Percentiles rank a stretch among this genome's conserved stretches.
These are phyloP conservation scores for Tirmania nivea DNA, from an alignment of 495 filamentous ascomycete genomes.

Conservation along the genomic window DNA sequence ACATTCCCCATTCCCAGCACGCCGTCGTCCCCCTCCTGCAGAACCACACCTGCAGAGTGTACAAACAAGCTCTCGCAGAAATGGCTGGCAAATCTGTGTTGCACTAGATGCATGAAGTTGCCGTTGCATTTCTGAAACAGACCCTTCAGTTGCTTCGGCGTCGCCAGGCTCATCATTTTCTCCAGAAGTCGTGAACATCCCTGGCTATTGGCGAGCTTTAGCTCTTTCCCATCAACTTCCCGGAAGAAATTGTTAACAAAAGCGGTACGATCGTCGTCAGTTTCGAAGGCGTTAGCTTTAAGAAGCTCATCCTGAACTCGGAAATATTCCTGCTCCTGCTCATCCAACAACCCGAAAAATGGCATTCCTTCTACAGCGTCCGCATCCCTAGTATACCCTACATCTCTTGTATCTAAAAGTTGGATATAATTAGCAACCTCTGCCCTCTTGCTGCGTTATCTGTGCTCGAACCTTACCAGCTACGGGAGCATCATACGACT, in stretches of 20 bases:
- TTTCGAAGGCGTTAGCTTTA: conserved; percentile 64
- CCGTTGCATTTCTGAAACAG: conserved; percentile 65
- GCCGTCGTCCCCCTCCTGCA: conserved; percentile 36
- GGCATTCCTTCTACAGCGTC: conserved; percentile 25
- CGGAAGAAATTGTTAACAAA: conserved; percentile 69
- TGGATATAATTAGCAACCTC: conserved; percentile 11
- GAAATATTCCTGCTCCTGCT: conserved; percentile 88
- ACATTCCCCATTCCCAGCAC: conserved; percentile 20
- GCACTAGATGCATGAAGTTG: conserved; percentile 74
- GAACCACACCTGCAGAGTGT: conserved; percentile 54
- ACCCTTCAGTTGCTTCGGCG: conserved; percentile 56
- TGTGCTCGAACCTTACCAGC: conserved; percentile 10
- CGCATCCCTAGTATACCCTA: conserved; percentile 4
- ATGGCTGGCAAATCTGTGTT: conserved; percentile 89
- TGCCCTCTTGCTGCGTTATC: conserved; percentile 20
- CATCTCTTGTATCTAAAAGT: conserved; percentile 4
- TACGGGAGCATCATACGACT: background rate
- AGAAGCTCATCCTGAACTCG: conserved; percentile 68
- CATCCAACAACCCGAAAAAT: conserved; percentile 79
- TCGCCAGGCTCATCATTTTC: conserved; percentile 62
- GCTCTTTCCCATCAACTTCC: conserved; percentile 74
- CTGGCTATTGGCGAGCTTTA: conserved; percentile 89
- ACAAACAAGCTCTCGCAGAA: conserved; percentile 89
- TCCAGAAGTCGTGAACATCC: conserved; percentile 88
- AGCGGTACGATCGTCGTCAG: conserved; percentile 37